These are phyloP conservation scores for Hymenoscyphus scutula DNA, from an alignment of 2,329 filamentous ascomycete genomes.

Conservation along the genomic window DNA sequence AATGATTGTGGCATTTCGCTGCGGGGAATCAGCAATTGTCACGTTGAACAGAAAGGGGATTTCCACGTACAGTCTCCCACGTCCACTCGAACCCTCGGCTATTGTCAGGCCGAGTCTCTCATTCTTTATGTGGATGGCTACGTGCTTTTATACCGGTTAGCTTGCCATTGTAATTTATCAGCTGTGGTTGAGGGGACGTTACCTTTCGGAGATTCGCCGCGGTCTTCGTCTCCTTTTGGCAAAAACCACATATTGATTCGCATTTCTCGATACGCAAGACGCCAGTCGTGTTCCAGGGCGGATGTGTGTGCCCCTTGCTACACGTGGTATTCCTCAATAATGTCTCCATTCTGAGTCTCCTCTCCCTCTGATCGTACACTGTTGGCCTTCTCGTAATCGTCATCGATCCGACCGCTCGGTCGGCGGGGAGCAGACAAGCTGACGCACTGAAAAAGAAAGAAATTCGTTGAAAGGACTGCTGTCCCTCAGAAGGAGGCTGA, in stretches of 20 bases:
- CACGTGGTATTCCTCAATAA: conserved; percentile 28
- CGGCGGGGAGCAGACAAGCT: neutral
- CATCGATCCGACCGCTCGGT: conserved; percentile 13
- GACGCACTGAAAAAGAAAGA: conserved; percentile 1
- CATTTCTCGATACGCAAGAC: conserved; percentile 32
- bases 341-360: conserved; percentile 18
- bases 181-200: neutral
- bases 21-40: conserved; percentile 5
- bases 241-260: conserved; percentile 33
- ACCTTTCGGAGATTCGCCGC: conserved; percentile 35
- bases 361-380: conserved; percentile 12
- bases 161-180: neutral
- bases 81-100: conserved; percentile 31
- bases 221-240: conserved; percentile 34
- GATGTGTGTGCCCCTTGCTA: conserved; percentile 33
- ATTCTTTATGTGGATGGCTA: conserved; percentile 35
- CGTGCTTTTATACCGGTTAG: conserved; percentile 25
- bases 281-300: conserved; percentile 32
- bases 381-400: conserved; percentile 7
- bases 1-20: conserved; percentile 26
- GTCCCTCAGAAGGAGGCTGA: neutral
- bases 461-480: neutral
- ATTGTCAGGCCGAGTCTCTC: conserved; percentile 31
- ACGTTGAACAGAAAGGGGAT: neutral
- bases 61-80: conserved; percentile 30